Evolutionary conservation across 495 filamentous ascomycete species (phyloP), one percentile per base, ranked within the genome.

Genomic region (Podospora appendiculata): DNA sequence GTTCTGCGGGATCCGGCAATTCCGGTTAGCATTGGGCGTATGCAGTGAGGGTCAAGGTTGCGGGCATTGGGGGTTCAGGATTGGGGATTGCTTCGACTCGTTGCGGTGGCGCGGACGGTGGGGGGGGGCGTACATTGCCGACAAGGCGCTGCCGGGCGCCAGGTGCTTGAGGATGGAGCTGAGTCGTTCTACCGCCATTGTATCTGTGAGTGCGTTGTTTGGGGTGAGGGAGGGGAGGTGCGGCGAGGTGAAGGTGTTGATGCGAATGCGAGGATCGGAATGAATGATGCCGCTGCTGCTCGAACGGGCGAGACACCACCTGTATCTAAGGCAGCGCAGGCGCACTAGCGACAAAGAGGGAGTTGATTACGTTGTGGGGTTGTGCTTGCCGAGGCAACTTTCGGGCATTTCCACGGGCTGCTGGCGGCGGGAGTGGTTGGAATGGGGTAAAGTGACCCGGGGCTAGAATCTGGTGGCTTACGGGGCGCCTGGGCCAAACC

Each of bases 161-260:
- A 97, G 76, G 64, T 97, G 92, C 73, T 82, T 90, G 63, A 96
- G 77, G 57, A 97, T 87, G 35, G 86, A 92, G 60, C 74, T 86
- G 40, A 97, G 81, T 68, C 91, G 80, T 73, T 95, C 87, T 43
- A 82, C 78, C 46, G 90, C 87, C 91, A 95, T 96, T 57, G 50
- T 82, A 65, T 13, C n/a, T 38, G 9, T 36, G 13, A 8, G 36
- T 38, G 18, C 14, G 45, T 25, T 2, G 25, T 25, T 25, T 25
- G 25, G 25, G 25, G 25, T 25, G 25, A 16, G 38, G 38, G 7
- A 41, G 12, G 38, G 38, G 2, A 41, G 38, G 38, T 41, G 38
- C 25, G 25, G 5, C 25, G 25, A 5, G 5, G 25, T 25, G 25
- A 25, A 5, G 25, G 25, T 25, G 25, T 25, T 25, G 25, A 25